phyloP scores from a whole-genome alignment of 352 stramenopile genomes.

The Phytopythium vexans region DNA sequence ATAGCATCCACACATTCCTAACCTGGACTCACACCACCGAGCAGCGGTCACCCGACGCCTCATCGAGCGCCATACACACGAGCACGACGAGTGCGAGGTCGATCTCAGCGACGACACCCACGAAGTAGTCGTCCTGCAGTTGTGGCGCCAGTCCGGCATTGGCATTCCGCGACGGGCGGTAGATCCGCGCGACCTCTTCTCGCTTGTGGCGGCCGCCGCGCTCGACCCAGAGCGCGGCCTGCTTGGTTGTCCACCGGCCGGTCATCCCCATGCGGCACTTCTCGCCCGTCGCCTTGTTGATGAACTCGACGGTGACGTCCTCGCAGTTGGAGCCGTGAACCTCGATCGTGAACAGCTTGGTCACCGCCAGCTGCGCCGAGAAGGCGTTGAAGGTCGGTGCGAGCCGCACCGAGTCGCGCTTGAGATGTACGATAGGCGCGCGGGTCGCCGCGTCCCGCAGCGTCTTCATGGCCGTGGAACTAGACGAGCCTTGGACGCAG shows the following conservation, averaged over 20 bases:
- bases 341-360: constrained; percentile 35
- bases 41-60: constrained; percentile 19
- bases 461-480: constrained; percentile 28
- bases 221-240: constrained; percentile 36
- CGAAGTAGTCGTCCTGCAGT: constrained; percentile 28
- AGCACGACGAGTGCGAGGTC: constrained; percentile 44
- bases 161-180: constrained; percentile 14
- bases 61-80: constrained; percentile 38
- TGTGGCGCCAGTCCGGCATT: too few relatives aligned
- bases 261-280: constrained; percentile 27
- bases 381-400: constrained; percentile 39
- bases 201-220: constrained; percentile 12
- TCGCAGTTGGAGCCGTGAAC: neutral
- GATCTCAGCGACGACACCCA: constrained; percentile 27
- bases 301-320: constrained; percentile 20
- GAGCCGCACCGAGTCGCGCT: constrained; percentile 28
- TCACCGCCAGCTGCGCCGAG: constrained; percentile 20
- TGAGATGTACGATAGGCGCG: constrained; percentile 33
- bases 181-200: constrained; percentile 11
- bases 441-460: constrained; percentile 15
- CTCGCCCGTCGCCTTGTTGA: constrained; percentile 17
- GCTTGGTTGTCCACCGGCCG: constrained; percentile 23
- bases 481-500: constrained; percentile 26
- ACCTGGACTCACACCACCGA: constrained; percentile 10
- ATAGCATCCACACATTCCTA: too few relatives aligned